A percentile compares a stretch with the other conserved stretches of the same genome.
Conservation (phyloP, 2,329 filamentous ascomycete species). For the Talaromyces atroroseus region DNA sequence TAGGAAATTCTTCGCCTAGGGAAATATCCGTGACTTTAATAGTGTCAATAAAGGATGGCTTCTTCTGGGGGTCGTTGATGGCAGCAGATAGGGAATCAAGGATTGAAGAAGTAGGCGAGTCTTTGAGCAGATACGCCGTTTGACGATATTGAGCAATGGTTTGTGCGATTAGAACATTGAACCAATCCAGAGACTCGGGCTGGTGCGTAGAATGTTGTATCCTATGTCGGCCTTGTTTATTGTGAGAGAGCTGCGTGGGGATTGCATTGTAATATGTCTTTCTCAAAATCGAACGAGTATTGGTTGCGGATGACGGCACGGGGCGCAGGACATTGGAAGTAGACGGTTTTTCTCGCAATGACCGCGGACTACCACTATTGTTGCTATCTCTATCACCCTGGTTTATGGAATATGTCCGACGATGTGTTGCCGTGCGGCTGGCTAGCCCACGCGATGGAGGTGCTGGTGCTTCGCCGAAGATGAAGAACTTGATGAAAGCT, state of each 20-base stretch:
- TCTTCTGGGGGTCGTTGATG: conserved; percentile 77
- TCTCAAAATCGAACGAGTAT: conserved; percentile 69
- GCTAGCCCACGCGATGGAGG: conserved; percentile 72
- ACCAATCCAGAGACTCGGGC: conserved; percentile 96
- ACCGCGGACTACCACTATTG: conserved; percentile 12
- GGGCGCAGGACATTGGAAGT: conserved; percentile 67
- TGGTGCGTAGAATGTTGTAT: conserved; percentile 69
- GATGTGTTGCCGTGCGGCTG: conserved; percentile 71
- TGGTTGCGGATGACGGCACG: conserved; percentile 75
- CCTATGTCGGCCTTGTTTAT: conserved; percentile 38
- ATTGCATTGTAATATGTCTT: conserved; percentile 90
- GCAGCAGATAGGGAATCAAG: conserved; percentile 77
- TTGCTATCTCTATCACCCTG: conserved; percentile 36
- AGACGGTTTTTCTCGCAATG: conserved; percentile 41
- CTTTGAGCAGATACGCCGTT: conserved; percentile 83
- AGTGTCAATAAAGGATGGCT: conserved; percentile 87
- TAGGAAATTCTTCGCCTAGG: conserved; percentile 93
- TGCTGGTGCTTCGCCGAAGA: conserved; percentile 89
- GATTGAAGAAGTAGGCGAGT: conserved; percentile 53
- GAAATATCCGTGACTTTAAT: conserved; percentile 92
- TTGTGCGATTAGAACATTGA: conserved; percentile 94
- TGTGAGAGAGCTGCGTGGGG: conserved; percentile 32
- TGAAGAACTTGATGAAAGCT: conserved; percentile 99
- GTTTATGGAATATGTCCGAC: conserved; percentile 62
- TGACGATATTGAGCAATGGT: conserved; percentile 92